phyloP scores from a whole-genome alignment of 2,329 filamentous ascomycete species.

The Aspergillus glaucus region DNA sequence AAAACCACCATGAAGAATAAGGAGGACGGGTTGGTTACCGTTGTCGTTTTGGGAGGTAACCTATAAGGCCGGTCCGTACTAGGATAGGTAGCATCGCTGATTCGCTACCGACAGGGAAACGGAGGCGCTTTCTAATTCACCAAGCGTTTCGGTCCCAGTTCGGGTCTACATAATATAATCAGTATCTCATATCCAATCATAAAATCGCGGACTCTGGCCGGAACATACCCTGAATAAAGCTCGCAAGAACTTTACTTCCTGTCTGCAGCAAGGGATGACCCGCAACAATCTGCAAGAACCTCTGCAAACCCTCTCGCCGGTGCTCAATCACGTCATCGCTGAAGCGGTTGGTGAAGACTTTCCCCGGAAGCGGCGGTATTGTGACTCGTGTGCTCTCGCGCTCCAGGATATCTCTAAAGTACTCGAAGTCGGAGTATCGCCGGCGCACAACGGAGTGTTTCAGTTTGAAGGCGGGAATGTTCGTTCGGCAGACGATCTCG shows the following conservation, averaged over 20 bases:
- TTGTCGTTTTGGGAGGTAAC: neutral
- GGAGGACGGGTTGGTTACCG: neutral
- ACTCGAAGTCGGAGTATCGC: constrained; percentile 96
- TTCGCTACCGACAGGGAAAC: neutral
- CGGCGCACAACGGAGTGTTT: constrained; percentile 81
- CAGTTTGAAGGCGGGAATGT: constrained; percentile 98
- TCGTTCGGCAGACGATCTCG: constrained; percentile 95
- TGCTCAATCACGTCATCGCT: constrained; percentile 98
- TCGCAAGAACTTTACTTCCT: constrained; percentile 90
- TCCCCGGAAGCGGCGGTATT: constrained; percentile 90
- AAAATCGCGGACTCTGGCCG: neutral
- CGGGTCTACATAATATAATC: constrained; percentile 33
- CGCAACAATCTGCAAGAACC: constrained; percentile 95
- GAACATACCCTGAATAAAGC: constrained; percentile 83
- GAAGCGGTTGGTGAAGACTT: constrained; percentile 97
- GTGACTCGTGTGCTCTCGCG: constrained; percentile 89
- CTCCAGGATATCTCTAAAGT: constrained; percentile 97
- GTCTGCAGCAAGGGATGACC: constrained; percentile 95
- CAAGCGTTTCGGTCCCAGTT: constrained; percentile 85
- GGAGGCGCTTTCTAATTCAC: constrained; percentile 38
- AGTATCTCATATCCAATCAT: constrained; percentile 2
- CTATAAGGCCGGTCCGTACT: neutral
- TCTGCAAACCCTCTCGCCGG: constrained; percentile 79
- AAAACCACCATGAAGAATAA: constrained; percentile 1
- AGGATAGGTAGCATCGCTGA: neutral